phyloP scores from a whole-genome alignment of 2,329 filamentous ascomycete species.

The Aspergillus pseudonomiae region DNA sequence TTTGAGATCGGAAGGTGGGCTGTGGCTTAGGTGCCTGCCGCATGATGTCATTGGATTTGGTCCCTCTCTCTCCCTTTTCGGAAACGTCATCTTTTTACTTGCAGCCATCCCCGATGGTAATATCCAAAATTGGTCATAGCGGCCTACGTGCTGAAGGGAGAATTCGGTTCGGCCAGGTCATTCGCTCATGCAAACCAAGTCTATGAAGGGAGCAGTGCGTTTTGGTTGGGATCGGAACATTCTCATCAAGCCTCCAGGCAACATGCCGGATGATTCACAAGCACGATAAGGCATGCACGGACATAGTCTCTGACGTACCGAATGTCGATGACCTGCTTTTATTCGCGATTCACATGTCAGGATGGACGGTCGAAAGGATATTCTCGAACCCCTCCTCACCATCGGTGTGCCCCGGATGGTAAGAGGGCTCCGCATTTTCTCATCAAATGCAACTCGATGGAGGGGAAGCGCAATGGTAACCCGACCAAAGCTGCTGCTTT shows the following conservation, averaged over 20 bases:
- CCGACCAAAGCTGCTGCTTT: neutral
- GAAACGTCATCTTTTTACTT: neutral
- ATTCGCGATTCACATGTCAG: conserved; percentile 16
- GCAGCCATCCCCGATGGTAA: neutral
- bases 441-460: conserved; percentile 10
- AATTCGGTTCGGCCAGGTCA: neutral
- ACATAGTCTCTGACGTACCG: conserved; percentile 7
- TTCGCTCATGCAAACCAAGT: neutral
- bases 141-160: neutral
- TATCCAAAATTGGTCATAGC: neutral
- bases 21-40: neutral
- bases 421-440: conserved; percentile 11
- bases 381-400: conserved; percentile 16
- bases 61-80: neutral
- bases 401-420: conserved; percentile 6
- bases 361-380: conserved; percentile 3
- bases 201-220: neutral
- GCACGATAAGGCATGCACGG: conserved; percentile 17
- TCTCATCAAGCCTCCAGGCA: conserved; percentile 3
- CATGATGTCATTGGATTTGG: conserved; percentile 12
- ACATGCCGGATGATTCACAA: conserved; percentile 9
- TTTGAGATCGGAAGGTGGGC: neutral
- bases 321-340: conserved; percentile 8
- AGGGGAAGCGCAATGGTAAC: conserved; percentile 8
- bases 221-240: neutral